Conservation (phyloP, 352 stramenopile genomes). For the Phytophthora uliginosa region DNA sequence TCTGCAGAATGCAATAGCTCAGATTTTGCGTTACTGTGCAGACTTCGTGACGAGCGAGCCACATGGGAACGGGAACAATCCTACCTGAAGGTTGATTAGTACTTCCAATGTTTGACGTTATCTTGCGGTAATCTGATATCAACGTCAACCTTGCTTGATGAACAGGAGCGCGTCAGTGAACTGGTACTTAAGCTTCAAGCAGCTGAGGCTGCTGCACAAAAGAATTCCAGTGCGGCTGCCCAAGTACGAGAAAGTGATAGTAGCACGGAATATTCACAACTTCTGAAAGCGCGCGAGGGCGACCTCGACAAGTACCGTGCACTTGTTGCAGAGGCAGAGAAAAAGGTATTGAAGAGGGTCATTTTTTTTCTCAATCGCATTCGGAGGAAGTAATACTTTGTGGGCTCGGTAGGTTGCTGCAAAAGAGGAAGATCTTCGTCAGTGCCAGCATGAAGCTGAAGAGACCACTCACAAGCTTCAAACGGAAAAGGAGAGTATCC, state of each 20-base stretch:
- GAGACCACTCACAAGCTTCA: conserved; percentile 60
- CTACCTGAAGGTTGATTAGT: conserved; percentile 47
- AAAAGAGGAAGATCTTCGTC: conserved; percentile 57
- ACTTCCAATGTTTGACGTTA: neutral
- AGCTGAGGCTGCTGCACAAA: conserved; percentile 52
- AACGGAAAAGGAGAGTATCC: conserved; percentile 57
- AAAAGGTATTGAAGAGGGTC: conserved; percentile 43
- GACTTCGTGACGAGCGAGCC: conserved; percentile 67
- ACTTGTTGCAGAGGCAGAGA: conserved; percentile 50
- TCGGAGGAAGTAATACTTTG: neutral
- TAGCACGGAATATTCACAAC: conserved; percentile 23
- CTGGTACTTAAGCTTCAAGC: conserved; percentile 68
- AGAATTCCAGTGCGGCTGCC: conserved; percentile 22
- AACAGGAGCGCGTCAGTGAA: conserved; percentile 60
- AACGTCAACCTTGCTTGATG: neutral
- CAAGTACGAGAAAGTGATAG: conserved; percentile 36
- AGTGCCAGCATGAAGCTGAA: conserved; percentile 52
- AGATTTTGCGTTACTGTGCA: conserved; percentile 16
- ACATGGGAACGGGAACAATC: conserved; percentile 61
- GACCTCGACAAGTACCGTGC: conserved; percentile 63
- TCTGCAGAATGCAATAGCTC: neutral
- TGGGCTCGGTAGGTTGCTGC: conserved; percentile 40
- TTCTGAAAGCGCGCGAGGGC: conserved; percentile 56
- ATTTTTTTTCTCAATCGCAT: neutral
- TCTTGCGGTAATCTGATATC: neutral